A percentile compares a stretch with the other conserved stretches of the same genome.
Evolutionary conservation across 2,329 filamentous ascomycete species (phyloP).

Genomic region (Aspergillus uvarum): DNA sequence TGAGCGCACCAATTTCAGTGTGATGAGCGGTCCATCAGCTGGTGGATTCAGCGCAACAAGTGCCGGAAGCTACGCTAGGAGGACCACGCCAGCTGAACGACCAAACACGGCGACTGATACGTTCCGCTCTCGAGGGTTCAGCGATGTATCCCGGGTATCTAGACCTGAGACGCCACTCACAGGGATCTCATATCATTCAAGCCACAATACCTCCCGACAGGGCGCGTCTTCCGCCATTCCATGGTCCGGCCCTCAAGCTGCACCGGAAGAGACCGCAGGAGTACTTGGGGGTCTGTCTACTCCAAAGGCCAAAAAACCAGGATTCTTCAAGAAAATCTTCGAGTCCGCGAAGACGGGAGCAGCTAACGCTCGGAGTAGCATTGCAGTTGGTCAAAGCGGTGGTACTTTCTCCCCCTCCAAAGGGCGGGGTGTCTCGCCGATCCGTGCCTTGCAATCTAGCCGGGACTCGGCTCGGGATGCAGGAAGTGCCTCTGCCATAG

Average conservation of each 20-base stretch:
- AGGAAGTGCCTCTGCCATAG: slow-evolving; percentile 61
- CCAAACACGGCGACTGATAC: slow-evolving; percentile 47
- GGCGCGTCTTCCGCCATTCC: slow-evolving; percentile 65
- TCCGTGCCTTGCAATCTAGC: slow-evolving; percentile 31
- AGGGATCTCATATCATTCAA: slow-evolving; percentile 86
- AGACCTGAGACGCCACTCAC: slow-evolving; percentile 61
- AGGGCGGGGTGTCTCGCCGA: slow-evolving; percentile 47
- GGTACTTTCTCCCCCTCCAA: slow-evolving; percentile 51
- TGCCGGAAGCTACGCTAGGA: slow-evolving; percentile 85
- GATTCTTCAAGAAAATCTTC: slow-evolving; percentile 93
- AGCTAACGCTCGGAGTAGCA: slow-evolving; percentile 81
- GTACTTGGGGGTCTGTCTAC: slow-evolving; percentile 74
- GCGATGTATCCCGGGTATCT: slow-evolving; percentile 35
- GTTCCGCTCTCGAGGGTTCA: slow-evolving; percentile 40
- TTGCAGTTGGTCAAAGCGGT: slow-evolving; percentile 62
- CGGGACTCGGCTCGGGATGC: slow-evolving; percentile 66
- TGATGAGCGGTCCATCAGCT: slow-evolving; percentile 93
- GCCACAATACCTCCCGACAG: slow-evolving; percentile 64
- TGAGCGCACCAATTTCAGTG: slow-evolving; percentile 74
- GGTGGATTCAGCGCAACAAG: slow-evolving; percentile 92
- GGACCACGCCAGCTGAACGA: slow-evolving; percentile 46
- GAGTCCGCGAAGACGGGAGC: slow-evolving; percentile 93
- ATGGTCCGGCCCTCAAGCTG: slow-evolving; percentile 47
- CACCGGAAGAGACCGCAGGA: slow-evolving; percentile 62
- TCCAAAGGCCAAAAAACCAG: slow-evolving; percentile 77